Conservation (phyloP, 73 alveolate species). For the Durusdinium trenchii region DNA sequence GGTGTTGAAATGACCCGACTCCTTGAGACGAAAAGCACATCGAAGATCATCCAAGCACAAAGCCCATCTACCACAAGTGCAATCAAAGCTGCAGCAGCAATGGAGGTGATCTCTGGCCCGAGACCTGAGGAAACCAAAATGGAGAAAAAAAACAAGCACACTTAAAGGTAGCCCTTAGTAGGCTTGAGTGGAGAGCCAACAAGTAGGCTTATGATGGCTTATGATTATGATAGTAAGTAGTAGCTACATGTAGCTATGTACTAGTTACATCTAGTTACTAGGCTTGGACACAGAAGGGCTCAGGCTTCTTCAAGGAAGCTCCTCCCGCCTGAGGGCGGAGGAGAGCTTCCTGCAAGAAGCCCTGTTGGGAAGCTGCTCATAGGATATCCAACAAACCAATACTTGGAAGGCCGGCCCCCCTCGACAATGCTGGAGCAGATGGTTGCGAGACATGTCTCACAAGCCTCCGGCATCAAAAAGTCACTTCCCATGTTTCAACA, state of each 20-base stretch:
- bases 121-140: constrained; percentile 18
- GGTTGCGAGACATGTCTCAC: constrained; percentile 53
- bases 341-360: no score
- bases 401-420: constrained; percentile 24
- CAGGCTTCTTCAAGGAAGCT: background rate
- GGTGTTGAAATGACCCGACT: constrained; percentile 76
- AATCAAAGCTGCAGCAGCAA: background rate
- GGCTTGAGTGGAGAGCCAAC: no score
- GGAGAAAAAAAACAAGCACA: no score
- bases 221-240: no score
- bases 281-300: background rate
- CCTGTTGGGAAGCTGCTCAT: no score
- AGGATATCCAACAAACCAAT: background rate
- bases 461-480: background rate
- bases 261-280: background rate
- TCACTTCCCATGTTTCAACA: background rate
- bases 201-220: no score
- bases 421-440: constrained; percentile 37
- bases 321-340: background rate
- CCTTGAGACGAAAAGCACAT: background rate
- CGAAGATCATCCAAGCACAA: background rate
- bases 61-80: background rate
- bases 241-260: background rate
- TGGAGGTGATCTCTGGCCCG: constrained; percentile 57
- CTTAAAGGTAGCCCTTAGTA: no score